Evolutionary conservation across 1,139 yeast genomes (phyloP), one percentile per base, ranked within the genome.

Genomic region (Hanseniaspora gamundiae): DNA sequence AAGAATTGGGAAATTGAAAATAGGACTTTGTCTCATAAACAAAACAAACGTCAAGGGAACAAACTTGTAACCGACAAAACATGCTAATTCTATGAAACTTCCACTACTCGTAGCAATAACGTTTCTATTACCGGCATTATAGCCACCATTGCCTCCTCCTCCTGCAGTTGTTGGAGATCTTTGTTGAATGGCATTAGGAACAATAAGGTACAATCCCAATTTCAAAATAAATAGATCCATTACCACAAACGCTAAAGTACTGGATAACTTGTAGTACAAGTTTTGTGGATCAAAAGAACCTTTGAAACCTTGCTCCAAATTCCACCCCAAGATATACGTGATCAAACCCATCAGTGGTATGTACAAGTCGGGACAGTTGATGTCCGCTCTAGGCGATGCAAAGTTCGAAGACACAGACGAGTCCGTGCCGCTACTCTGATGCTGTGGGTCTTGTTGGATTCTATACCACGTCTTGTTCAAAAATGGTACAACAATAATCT

Each of bases 361-460:
- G 62, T 93, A 93, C 69, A 91, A 74, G 62, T 93, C 99, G 2
- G 98, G 98, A 0, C 97, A 94, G 59, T 93, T 93, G 49, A 83
- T 71, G 60, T 93, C 98, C 49, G 54, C 56, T 44, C 67, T 54
- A 21, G 64, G 64, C 20, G 60, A 52, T 27, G 54, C 46, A 43
- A 53, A 58, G 9, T 48, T 49, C 30, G 10, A 50, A 61, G 43
- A 51, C 52, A 31, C 47, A 52, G 30, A 47, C 49, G 24, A 68
- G 13, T n/a, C 22, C n/a, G n/a, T n/a, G n/a, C n/a, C n/a, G n/a
- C n/a, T n/a, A 19, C 2, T 20, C 22, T 11, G 19, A 36, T 36
- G 51, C 51, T 58, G 69, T 19, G 24, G 14, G 22, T 28, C 51
- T 54, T 71, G 73, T 56, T 76, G 65, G 44, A 71, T 62, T 51